These are phyloP conservation scores for Macrolepiota albuminosa DNA, from an alignment of 768 basidiomycete genomes.

Conservation along the genomic window DNA sequence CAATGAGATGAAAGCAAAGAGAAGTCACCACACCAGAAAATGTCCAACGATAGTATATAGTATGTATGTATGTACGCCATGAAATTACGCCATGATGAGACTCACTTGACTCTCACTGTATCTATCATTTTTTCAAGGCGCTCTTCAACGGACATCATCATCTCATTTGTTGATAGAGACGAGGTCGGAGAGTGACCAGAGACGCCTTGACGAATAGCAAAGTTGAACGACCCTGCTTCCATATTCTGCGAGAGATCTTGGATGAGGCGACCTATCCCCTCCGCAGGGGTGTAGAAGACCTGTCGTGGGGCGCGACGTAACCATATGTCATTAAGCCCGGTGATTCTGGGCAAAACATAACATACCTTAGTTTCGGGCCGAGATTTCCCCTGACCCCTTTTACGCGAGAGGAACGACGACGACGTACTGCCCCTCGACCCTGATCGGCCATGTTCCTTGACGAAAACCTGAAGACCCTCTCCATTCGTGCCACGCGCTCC, in stretches of 20 bases:
- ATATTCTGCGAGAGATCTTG: conserved; percentile 77
- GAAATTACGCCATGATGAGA: conserved; percentile 16
- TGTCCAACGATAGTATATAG: conserved; percentile 16
- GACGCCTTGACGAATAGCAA: conserved; percentile 28
- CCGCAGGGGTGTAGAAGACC: conserved; percentile 73
- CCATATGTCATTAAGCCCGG: conserved; percentile 16
- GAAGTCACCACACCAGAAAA: conserved; percentile 7
- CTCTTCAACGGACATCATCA: conserved; percentile 72
- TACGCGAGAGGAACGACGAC: conserved; percentile 55
- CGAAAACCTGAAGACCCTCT: conserved; percentile 65
- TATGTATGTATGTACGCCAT: conserved; percentile 13
- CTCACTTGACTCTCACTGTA: conserved; percentile 27
- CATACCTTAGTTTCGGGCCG: conserved; percentile 84
- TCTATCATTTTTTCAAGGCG: conserved; percentile 69
- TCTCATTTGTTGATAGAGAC: conserved; percentile 60
- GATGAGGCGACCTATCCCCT: conserved; percentile 79
- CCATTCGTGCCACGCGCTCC: conserved; percentile 45
- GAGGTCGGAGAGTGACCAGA: conserved; percentile 54
- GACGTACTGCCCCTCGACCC: conserved; percentile 65
- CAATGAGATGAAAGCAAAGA: conserved; percentile 18
- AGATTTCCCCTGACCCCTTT: conserved; percentile 50
- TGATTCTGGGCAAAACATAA: conserved; percentile 21
- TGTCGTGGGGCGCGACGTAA: conserved; percentile 26
- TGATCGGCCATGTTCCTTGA: conserved; percentile 70
- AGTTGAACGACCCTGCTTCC: conserved; percentile 83